Percentiles rank a stretch among this genome's conserved stretches.
Conservation (phyloP, 2,329 filamentous ascomycete species). For the Ophiostoma tasmaniense region DNA sequence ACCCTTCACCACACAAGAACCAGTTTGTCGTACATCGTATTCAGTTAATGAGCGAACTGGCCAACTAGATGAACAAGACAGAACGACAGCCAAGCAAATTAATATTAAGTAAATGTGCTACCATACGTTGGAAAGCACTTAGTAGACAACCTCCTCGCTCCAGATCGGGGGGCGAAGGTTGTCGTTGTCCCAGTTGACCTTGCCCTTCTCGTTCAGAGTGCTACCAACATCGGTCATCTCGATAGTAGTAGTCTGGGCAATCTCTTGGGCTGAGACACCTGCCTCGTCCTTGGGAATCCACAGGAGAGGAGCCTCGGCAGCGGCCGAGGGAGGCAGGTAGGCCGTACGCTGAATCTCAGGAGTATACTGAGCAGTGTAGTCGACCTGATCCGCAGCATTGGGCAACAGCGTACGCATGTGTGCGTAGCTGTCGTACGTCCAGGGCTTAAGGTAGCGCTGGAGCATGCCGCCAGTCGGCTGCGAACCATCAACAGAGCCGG, state of each 20-base stretch:
- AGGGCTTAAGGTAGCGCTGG: slow-evolving; percentile 60
- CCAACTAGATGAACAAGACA: not conserved
- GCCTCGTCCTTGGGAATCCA: slow-evolving; percentile 75
- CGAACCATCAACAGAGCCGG: slow-evolving; percentile 16
- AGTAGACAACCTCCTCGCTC: slow-evolving; percentile 31
- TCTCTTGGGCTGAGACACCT: slow-evolving; percentile 69
- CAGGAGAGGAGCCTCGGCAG: slow-evolving; percentile 54
- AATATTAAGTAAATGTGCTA: not conserved
- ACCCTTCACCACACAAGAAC: not conserved
- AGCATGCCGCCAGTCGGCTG: not conserved
- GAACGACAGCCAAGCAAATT: not conserved
- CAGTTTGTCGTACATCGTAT: not conserved
- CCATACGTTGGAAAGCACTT: slow-evolving; percentile 7
- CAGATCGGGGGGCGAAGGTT: slow-evolving; percentile 29
- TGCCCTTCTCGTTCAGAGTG: slow-evolving; percentile 59
- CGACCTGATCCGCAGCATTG: slow-evolving; percentile 35
- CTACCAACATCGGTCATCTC: slow-evolving; percentile 75
- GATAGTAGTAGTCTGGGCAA: slow-evolving; percentile 64
- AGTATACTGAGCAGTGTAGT: slow-evolving; percentile 49
- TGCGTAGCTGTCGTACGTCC: slow-evolving; percentile 65
- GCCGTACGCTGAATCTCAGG: slow-evolving; percentile 56
- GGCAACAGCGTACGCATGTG: slow-evolving; percentile 63
- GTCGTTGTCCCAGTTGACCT: slow-evolving; percentile 30
- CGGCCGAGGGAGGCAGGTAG: slow-evolving; percentile 65
- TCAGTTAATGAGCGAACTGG: not conserved